Base-by-base conservation (phyloP, 2,329 filamentous ascomycete species). In the Plenodomus lindquistii region DNA sequence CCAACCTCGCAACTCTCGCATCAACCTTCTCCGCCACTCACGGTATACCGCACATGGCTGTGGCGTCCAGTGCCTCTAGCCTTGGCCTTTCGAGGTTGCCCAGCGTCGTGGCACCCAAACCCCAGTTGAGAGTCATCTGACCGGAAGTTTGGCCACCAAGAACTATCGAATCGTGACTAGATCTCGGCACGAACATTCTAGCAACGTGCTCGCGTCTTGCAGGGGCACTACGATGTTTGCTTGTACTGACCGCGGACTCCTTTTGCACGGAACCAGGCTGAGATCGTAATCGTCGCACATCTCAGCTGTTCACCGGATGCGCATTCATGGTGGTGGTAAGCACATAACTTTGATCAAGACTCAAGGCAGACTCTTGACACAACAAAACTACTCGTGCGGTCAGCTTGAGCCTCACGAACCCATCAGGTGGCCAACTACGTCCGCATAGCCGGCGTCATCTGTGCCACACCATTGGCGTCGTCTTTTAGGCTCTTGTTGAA, bases 391-490 rank as follows among this genome's bases (percentile, higher is more conserved):
- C 11, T 31, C 34, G n/a, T 27, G 21, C 36, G 27, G 48, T 57
- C 48, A 52, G 46, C 48, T 50, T 52, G 51, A 55, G 54, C 49
- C 52, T 53, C 45, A 48, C 29, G 29, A 44, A 37, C 36, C 24
- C 43, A 38, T 55, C 54, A 55, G 38, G 51, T 59, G 54, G 49
- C 45, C 56, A 57, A 46, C 22, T 46, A 31, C 46, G 41, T 52
- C 54, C 51, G 51, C 40, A 48, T 51, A 57, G 21, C 56, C 51
- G 52, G 54, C 43, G 38, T 50, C 46, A 50, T 45, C 34, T 54
- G 42, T 50, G 50, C 55, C 50, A 54, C 48, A 44, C 39, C 37
- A 37, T 50, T 54, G 53, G 48, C 48, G 44, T 41, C 21, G 35
- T 42, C 46, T 49, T n/a, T 29, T 44, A 41, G 42, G 39, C 16